Conservation (phyloP, 2,329 filamentous ascomycete genomes). For the Curvularia sp. region DNA sequence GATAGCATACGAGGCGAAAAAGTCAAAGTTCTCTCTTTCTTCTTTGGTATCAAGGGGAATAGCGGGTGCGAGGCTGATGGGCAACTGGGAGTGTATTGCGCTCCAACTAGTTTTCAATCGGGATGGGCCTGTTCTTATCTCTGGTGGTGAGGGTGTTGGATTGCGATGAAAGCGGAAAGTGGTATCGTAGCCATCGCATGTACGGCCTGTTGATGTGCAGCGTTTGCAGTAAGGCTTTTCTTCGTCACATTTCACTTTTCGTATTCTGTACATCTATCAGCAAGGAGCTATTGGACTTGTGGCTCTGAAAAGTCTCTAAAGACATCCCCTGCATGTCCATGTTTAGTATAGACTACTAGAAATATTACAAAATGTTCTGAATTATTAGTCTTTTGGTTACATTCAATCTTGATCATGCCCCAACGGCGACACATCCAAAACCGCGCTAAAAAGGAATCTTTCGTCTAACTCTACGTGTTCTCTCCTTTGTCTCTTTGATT, state of each 20-base stretch:
- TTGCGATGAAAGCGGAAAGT: slow-evolving; percentile 13
- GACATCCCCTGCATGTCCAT: background rate
- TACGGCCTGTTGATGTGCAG: slow-evolving; percentile 44
- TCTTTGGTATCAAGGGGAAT: slow-evolving; percentile 30
- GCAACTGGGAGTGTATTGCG: slow-evolving; percentile 16
- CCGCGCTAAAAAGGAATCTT: background rate
- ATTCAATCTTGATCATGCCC: background rate
- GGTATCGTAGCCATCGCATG: slow-evolving; percentile 42
- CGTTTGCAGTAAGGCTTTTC: slow-evolving; percentile 41
- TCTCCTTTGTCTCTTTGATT: background rate
- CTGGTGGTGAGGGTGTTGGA: slow-evolving; percentile 1
- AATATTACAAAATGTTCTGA: background rate
- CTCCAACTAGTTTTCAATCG: background rate
- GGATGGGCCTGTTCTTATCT: background rate
- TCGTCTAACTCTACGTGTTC: no score
- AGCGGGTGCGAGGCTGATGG: slow-evolving; percentile 22
- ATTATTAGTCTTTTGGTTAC: background rate
- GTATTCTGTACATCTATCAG: slow-evolving; percentile 34
- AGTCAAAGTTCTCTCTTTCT: slow-evolving; percentile 42
- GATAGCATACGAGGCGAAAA: slow-evolving; percentile 38
- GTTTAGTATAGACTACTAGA: background rate
- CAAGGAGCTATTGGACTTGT: background rate
- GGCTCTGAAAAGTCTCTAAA: background rate
- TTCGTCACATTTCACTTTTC: slow-evolving; percentile 47
- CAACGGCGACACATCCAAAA: background rate